These are phyloP conservation scores for Phialemoniopsis sp. DNA, from an alignment of 2,329 filamentous ascomycete species.

Conservation along the genomic window DNA sequence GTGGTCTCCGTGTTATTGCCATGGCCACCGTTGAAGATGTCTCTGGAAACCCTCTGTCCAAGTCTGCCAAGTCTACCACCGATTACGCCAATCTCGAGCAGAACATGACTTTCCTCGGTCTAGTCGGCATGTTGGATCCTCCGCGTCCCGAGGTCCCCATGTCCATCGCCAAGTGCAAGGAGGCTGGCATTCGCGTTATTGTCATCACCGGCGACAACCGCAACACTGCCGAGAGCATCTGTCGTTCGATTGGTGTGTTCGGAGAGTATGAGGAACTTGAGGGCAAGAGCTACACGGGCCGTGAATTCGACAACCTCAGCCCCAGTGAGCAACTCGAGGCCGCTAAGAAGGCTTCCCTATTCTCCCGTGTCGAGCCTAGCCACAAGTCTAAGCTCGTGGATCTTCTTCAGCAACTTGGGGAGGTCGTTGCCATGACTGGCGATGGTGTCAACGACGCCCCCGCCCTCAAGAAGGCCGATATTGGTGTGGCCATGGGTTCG, in stretches of 20 bases:
- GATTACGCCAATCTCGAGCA: conserved; percentile 89
- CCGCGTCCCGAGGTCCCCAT: conserved; percentile 85
- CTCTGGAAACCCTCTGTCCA: conserved; percentile 62
- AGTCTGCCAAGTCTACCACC: conserved; percentile 72
- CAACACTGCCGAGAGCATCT: conserved; percentile 96
- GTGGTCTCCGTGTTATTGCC: conserved; percentile 90
- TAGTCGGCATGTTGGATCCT: conserved; percentile 95
- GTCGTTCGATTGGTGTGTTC: conserved; percentile 94
- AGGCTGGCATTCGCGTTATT: conserved; percentile 92
- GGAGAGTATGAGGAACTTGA: conserved; percentile 73
- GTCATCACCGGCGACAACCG: conserved; percentile 98
- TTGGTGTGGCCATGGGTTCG: conserved; percentile 97
- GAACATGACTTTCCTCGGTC: conserved; percentile 87
- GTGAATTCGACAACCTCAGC: conserved; percentile 85
- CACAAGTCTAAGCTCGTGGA: conserved; percentile 99
- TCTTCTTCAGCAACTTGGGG: conserved; percentile 84
- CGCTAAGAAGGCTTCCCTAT: conserved; percentile 81
- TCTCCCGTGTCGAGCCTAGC: conserved; percentile 90
- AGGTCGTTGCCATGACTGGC: conserved; percentile 98
- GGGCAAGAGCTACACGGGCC: conserved; percentile 92
- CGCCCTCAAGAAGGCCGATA: conserved; percentile 96
- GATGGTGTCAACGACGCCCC: conserved; percentile 98
- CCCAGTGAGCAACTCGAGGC: conserved; percentile 77
- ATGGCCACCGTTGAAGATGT: conserved; percentile 81
- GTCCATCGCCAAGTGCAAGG: conserved; percentile 84